A percentile compares a stretch with the other conserved stretches of the same genome.
phyloP scores from a whole-genome alignment of 2,329 filamentous ascomycete genomes.

The Chrysosporium queenslandicum region DNA sequence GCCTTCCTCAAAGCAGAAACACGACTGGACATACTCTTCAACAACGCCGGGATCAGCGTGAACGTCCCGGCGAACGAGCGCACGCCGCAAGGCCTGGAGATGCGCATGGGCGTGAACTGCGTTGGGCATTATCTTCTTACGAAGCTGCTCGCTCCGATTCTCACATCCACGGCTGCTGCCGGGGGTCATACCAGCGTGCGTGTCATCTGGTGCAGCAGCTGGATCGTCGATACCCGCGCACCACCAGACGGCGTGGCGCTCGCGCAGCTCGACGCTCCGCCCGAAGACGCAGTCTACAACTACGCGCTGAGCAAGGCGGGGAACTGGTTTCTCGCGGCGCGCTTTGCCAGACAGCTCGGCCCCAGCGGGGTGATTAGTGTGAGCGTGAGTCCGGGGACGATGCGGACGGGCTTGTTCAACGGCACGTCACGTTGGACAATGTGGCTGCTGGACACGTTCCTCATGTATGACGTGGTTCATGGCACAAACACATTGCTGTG shows the following conservation, averaged over 20 bases:
- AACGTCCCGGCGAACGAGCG: constrained; percentile 24
- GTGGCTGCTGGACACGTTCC: constrained; percentile 18
- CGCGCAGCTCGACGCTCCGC: constrained; percentile 20
- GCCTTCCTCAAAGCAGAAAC: constrained; percentile 29
- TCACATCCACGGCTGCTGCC: constrained; percentile 24
- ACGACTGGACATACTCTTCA: constrained; percentile 33
- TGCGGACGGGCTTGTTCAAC: constrained; percentile 22
- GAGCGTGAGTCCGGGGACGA: constrained; percentile 29
- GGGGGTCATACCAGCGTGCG: constrained; percentile 23
- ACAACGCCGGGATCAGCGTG: constrained; percentile 30
- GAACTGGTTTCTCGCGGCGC: constrained; percentile 27
- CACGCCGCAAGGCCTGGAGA: constrained; percentile 27
- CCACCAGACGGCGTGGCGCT: constrained; percentile 21
- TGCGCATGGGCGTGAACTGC: constrained; percentile 35
- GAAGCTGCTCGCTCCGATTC: constrained; percentile 29
- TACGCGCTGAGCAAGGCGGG: constrained; percentile 32
- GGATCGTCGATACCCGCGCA: constrained; percentile 9
- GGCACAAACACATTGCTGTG: constrained; percentile 45
- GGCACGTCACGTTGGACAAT: constrained; percentile 19
- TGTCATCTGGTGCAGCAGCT: constrained; percentile 27
- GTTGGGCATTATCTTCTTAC: constrained; percentile 36
- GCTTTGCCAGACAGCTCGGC: constrained; percentile 24
- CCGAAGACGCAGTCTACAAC: constrained; percentile 19
- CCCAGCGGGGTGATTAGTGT: constrained; percentile 16
- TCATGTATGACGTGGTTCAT: constrained; percentile 25